phyloP scores from a whole-genome alignment of 2,329 filamentous ascomycete genomes.

The Aureobasidium lini region DNA sequence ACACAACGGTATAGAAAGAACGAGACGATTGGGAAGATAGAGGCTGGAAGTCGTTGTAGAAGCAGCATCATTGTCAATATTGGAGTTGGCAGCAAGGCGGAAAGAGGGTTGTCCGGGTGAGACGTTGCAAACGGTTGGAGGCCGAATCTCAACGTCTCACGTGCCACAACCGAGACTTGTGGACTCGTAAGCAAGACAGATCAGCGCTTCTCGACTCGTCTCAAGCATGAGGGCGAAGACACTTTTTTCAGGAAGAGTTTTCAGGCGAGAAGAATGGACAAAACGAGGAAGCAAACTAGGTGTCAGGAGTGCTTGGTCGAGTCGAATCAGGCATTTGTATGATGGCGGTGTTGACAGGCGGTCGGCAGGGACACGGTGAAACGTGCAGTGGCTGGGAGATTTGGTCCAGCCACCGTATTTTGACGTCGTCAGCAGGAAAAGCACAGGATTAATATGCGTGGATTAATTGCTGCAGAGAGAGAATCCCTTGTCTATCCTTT shows the following conservation, averaged over 20 bases:
- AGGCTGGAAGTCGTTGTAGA: background rate
- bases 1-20: background rate
- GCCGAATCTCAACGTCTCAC: slow-evolving; percentile 11
- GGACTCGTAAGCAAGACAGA: background rate
- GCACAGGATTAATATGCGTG: background rate
- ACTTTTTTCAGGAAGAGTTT: background rate
- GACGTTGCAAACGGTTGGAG: background rate
- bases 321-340: background rate
- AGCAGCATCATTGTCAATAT: background rate
- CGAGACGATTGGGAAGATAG: background rate
- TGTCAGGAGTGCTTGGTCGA: background rate
- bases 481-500: slow-evolving; percentile 1
- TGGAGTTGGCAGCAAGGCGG: background rate
- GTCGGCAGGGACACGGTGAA: background rate
- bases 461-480: background rate
- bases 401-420: background rate
- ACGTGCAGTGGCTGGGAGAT: background rate
- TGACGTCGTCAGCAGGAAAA: background rate
- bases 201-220: background rate
- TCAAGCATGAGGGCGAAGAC: background rate
- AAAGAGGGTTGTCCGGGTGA: background rate
- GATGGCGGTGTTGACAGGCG: background rate
- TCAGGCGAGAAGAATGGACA: background rate
- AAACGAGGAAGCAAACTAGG: background rate
- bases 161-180: slow-evolving; percentile 1